Base-by-base conservation (phyloP, 805 yeast genomes). In the Blastobotrys terrestris region DNA sequence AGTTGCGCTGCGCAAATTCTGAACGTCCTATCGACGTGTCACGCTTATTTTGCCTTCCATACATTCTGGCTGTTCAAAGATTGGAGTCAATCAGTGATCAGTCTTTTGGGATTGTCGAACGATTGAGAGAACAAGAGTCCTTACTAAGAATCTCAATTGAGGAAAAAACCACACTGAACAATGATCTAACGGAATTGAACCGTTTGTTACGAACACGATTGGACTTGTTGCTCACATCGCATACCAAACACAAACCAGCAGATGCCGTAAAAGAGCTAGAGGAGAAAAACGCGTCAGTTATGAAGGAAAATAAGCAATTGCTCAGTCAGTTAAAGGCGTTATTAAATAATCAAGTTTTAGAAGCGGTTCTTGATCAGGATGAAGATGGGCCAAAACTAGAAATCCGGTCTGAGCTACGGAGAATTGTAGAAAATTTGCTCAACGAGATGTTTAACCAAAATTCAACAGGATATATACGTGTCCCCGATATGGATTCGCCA, bases 401-500 rank as follows among this genome's bases (percentile, higher is more conserved):
- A 31, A 11, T 49, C 4, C 19, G 47, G 3, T 18, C 31, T 7
- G 43, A 50, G 13, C 35, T 56, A 31, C 31, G 52, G 13, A 31
- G 42, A 2, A 44, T 45, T 2, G 44, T 56, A 4, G 55, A 50
- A 31, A 18, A 45, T 3, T 49, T 58, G n/a, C 50, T 58, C 31
- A 58, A 58, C 26, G 57, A 46, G 39, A 53, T 54, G 56, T 51
- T 54, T n/a, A 55, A 58, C 3, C 39, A 54, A n/a, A 4, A 22
- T 18, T 18, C n/a, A 6, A 14, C 35, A 35, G n/a, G 46, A 16
- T 43, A 49, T 35, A 31, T 31, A 13, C 31, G 31, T 11, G 51
- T 56, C 13, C 31, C 31, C 15, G 55, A 56, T 14, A 52, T 50
- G 8, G 49, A 56, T 26, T 44, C 44, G 16, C 52, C 54, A 4